phyloP scores from a whole-genome alignment of 148 eudicot species.

The Rhododendron ovatum region DNA sequence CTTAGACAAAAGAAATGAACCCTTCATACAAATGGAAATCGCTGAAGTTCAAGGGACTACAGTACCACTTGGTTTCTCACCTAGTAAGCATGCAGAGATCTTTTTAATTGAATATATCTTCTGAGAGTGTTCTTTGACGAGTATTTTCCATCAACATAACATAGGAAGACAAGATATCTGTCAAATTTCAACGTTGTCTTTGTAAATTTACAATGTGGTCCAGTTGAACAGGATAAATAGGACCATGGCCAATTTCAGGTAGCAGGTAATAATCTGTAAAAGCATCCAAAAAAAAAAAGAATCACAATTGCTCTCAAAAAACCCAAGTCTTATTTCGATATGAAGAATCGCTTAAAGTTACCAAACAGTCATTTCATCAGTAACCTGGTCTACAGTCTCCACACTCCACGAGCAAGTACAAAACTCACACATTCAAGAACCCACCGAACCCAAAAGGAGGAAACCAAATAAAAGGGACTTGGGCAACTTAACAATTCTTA shows the following conservation, averaged over 20 bases:
- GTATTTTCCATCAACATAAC: neutral
- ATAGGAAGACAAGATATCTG: neutral
- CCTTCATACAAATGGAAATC: neutral
- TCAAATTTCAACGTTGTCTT: neutral
- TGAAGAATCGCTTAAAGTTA: neutral
- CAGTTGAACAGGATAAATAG: neutral
- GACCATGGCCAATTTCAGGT: neutral
- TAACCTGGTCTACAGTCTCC: neutral
- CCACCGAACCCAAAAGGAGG: neutral
- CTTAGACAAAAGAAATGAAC: too few species aligned
- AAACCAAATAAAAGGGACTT: neutral
- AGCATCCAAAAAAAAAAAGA: neutral
- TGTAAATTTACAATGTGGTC: neutral
- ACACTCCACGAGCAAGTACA: neutral
- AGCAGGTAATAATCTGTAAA: neutral
- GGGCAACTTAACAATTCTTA: neutral
- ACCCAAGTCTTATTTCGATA: neutral
- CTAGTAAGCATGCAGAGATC: neutral
- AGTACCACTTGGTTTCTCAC: neutral
- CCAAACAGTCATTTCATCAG: neutral
- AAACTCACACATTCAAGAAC: neutral
- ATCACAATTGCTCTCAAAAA: too few species aligned
- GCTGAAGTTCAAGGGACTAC: neutral
- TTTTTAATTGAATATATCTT: neutral
- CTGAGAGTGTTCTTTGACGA: neutral